Base-by-base conservation (phyloP, 2,329 filamentous ascomycete species). In the Allantophomopsis lycopodina region DNA sequence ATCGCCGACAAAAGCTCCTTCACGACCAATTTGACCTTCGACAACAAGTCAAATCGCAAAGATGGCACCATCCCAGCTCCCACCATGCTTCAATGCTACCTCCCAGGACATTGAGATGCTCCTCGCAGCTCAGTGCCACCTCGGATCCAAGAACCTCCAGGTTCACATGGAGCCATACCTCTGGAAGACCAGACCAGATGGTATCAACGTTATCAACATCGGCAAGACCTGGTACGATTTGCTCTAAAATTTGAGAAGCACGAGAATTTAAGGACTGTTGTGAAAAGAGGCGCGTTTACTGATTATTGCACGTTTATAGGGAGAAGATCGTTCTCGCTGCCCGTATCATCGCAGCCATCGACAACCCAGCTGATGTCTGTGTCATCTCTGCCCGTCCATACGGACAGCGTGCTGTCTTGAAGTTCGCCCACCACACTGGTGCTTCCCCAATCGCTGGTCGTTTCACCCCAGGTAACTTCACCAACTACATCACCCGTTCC, bases 401-500 rank as follows among this genome's bases (percentile, higher is more conserved):
- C 70, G 91, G 91, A 55, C 91, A 98, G 79, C 89, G 91, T 72
- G 89, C 91, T 58, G 93, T 98, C 63, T 84, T 98, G 66, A 98
- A 98, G 83, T 98, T 98, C 74, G 91, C 91, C 60, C 74, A 87
- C 51, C 91, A 98, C 83, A 98, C 91, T 54, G 91, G 91, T 65
- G 88, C 93, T 60, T 84, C 87, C 60, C 84, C 91, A 67, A 98
- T 98, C 62, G 93, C 91, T 60, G 91, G 91, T 73, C 91, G 91
- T 66, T 98, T 98, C 83, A 98, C 91, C 63, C 91, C 91, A 65
- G 91, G 91, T 84, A 94, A 89, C 70, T 98, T 98, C 83, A 98
- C 91, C 78, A 98, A 98, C 81, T 98, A 98, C 83, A 98, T 98
- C 83, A 98, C 93, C 69, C 89, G 91, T 62, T 96, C 91, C 52